Conservation (phyloP, 179 eudicot species). For the Pouteria campechiana region DNA sequence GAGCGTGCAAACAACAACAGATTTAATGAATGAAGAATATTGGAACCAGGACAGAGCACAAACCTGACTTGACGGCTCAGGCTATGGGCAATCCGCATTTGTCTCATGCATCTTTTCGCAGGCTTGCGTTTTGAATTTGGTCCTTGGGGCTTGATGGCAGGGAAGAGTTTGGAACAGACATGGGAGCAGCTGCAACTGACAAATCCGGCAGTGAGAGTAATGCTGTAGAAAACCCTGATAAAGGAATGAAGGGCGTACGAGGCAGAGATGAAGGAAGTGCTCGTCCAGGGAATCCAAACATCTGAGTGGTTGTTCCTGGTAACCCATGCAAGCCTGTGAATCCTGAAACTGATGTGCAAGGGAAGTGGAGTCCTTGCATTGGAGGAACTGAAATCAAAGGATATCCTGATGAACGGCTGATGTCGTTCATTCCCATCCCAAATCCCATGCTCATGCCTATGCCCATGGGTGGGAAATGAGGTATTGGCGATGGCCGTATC, state of each 20-base stretch:
- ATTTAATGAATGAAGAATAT: background rate
- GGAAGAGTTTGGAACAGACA: slow-evolving; percentile 19
- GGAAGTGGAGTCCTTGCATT: slow-evolving; percentile 37
- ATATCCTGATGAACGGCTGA: slow-evolving; percentile 29
- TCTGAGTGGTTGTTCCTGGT: slow-evolving; percentile 32
- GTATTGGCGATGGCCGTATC: slow-evolving; percentile 55
- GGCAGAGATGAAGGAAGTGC: slow-evolving; percentile 41
- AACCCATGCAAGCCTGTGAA: slow-evolving; percentile 39
- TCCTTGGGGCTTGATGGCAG: slow-evolving; percentile 13
- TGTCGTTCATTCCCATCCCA: slow-evolving; percentile 64
- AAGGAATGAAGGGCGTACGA: slow-evolving; percentile 21
- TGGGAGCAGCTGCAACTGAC: slow-evolving; percentile 12
- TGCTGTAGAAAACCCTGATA: slow-evolving; percentile 19
- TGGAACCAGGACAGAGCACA: background rate
- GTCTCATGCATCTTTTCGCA: slow-evolving; percentile 17
- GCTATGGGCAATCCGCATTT: slow-evolving; percentile 19
- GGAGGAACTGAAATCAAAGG: slow-evolving; percentile 39
- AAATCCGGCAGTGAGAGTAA: slow-evolving; percentile 14
- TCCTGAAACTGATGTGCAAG: slow-evolving; percentile 17
- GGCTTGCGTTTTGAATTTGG: slow-evolving; percentile 6
- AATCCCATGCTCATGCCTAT: slow-evolving; percentile 45
- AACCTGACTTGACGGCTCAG: slow-evolving; percentile 43
- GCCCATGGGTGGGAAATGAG: slow-evolving; percentile 65
- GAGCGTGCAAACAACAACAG: too few species aligned
- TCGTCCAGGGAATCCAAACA: slow-evolving; percentile 46